These are phyloP conservation scores for Lycium barbarum DNA, from an alignment of 257 asterid genomes.

Conservation along the genomic window DNA sequence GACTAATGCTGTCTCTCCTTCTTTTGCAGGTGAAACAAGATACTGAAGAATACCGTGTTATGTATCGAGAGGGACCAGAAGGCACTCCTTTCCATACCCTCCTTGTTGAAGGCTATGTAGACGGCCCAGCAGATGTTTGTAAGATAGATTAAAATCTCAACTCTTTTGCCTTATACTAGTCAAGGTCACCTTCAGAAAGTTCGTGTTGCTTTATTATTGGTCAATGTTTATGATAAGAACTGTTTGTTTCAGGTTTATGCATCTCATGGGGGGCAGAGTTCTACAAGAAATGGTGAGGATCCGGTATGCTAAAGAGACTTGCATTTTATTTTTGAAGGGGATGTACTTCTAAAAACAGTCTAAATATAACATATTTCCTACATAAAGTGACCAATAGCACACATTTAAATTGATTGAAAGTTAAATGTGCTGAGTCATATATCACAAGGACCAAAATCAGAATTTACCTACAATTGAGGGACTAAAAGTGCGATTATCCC, in stretches of 20 bases:
- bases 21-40: constrained; percentile 78
- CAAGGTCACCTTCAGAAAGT: neutral
- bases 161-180: constrained; percentile 13
- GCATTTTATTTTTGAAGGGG: neutral
- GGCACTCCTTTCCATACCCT: constrained; percentile 87
- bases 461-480: too few species aligned
- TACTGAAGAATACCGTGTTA: constrained; percentile 81
- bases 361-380: too few species aligned
- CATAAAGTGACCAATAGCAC: too few species aligned
- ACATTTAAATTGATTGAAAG: too few species aligned
- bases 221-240: neutral
- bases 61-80: constrained; percentile 93
- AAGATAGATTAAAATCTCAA: constrained; percentile 49
- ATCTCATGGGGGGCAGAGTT: constrained; percentile 79
- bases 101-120: constrained; percentile 91
- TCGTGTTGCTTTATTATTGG: neutral
- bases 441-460: too few species aligned
- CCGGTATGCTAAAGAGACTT: neutral
- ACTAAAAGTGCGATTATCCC: too few species aligned
- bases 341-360: too few species aligned
- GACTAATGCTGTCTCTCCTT: constrained; percentile 22
- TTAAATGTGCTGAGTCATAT: too few species aligned
- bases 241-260: constrained; percentile 67
- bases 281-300: constrained; percentile 68
- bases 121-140: constrained; percentile 93